Evolutionary conservation across 2,329 filamentous ascomycete species (phyloP).

Genomic region (Plenodomus lindquistii): DNA sequence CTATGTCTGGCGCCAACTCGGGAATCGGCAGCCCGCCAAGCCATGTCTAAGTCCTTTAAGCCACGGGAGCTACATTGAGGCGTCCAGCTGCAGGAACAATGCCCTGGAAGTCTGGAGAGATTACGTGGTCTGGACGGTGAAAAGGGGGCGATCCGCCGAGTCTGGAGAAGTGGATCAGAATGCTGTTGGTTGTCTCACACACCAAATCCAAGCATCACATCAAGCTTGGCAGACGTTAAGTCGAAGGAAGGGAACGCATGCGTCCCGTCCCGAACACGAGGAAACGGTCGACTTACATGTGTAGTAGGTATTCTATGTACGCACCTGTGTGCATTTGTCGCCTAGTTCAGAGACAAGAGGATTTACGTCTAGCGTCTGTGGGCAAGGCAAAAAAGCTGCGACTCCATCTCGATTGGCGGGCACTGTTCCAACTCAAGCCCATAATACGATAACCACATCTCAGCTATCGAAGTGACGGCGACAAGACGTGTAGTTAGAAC

Average conservation of each 20-base stretch:
- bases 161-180: background rate
- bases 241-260: too few relatives aligned
- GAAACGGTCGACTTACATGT: too few relatives aligned
- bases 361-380: too few relatives aligned
- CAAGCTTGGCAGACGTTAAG: background rate
- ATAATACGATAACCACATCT: too few relatives aligned
- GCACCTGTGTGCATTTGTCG: too few relatives aligned
- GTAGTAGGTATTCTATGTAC: too few relatives aligned
- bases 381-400: too few relatives aligned
- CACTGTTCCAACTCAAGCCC: too few relatives aligned
- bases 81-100: background rate
- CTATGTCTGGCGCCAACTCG: background rate
- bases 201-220: background rate
- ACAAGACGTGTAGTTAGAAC: background rate
- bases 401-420: too few relatives aligned
- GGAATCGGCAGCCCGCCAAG: background rate
- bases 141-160: background rate
- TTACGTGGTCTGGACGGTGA: background rate
- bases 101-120: background rate
- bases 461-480: too few relatives aligned
- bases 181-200: background rate
- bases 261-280: background rate
- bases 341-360: too few relatives aligned
- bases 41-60: background rate
- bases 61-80: background rate